Percentiles rank a stretch among this genome's conserved stretches.
Evolutionary conservation across 306 rosid genomes (phyloP).

Genomic region (Cucurbita argyrosperma): DNA sequence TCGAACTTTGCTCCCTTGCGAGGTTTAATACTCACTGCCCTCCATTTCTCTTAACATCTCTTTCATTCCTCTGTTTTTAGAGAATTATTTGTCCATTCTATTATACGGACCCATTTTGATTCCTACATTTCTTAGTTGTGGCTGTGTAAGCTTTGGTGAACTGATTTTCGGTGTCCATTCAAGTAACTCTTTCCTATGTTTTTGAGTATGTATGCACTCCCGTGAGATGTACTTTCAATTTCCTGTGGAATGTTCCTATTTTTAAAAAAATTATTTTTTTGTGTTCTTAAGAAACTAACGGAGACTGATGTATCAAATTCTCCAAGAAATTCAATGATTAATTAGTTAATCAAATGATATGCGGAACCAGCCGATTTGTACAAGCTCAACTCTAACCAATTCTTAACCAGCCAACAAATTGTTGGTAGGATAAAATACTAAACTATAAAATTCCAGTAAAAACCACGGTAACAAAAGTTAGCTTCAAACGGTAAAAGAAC

Average conservation of each 20-base stretch:
- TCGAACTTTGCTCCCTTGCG: slow-evolving; percentile 81
- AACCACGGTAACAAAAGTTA: too few species aligned
- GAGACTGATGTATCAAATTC: too few species aligned
- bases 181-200: background rate
- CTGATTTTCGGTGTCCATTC: background rate
- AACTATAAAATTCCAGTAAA: too few species aligned
- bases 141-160: background rate
- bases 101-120: background rate
- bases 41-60: background rate
- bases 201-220: background rate
- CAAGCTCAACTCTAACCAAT: too few species aligned
- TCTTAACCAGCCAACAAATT: too few species aligned
- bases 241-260: background rate
- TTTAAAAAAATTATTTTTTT: background rate
- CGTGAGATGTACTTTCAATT: background rate
- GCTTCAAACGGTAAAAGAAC: too few species aligned
- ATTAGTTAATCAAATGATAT: too few species aligned
- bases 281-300: background rate
- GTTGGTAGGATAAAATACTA: too few species aligned
- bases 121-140: background rate
- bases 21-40: slow-evolving; percentile 44
- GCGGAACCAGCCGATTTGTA: too few species aligned
- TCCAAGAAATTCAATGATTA: too few species aligned
- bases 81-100: background rate
- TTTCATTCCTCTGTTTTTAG: background rate